phyloP scores from a whole-genome alignment of 495 filamentous ascomycete genomes.

The Chaetomidium leptoderma region DNA sequence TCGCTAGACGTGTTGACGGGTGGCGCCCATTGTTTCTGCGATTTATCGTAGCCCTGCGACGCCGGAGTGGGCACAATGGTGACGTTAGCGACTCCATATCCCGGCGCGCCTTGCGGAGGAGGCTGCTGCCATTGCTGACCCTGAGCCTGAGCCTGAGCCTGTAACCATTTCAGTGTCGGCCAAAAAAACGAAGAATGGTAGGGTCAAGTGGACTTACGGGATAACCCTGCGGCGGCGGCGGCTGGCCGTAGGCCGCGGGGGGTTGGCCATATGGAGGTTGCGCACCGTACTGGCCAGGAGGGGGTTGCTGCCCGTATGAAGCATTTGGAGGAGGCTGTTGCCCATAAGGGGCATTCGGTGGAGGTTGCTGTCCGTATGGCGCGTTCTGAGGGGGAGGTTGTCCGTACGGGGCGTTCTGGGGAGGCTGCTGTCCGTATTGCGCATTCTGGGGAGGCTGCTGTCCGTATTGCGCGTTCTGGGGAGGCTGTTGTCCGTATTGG shows the following conservation, averaged over 20 bases:
- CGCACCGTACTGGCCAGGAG: slow-evolving; percentile 6
- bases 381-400: neutral
- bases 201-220: no score
- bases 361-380: neutral
- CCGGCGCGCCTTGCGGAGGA: neutral
- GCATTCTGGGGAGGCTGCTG: neutral
- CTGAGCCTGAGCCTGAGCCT: neutral
- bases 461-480: neutral
- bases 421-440: neutral
- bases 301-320: neutral
- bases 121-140: neutral
- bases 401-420: neutral
- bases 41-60: neutral
- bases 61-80: neutral
- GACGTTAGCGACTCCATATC: neutral
- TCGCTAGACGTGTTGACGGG: slow-evolving; percentile 2
- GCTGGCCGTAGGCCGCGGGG: neutral
- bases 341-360: neutral
- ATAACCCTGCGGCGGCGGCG: slow-evolving; percentile 5
- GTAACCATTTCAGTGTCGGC: neutral
- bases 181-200: neutral
- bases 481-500: neutral
- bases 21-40: neutral
- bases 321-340: neutral
- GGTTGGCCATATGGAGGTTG: slow-evolving; percentile 4